Conservation (phyloP, 257 asterid species). For the Verbena officinalis region DNA sequence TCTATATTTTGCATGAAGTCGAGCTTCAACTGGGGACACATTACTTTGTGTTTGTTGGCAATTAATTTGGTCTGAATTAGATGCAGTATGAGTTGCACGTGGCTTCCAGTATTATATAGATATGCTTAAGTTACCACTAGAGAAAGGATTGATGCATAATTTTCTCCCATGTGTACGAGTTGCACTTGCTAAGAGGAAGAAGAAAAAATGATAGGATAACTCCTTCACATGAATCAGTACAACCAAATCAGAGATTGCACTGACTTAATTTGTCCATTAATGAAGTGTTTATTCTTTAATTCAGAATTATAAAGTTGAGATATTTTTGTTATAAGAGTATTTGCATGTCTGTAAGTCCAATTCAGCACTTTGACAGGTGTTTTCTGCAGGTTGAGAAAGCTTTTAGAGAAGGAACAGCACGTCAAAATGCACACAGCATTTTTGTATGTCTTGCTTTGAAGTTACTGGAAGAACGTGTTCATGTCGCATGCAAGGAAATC, state of each 20-base stretch:
- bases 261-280: constrained; percentile 13
- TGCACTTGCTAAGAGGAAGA: too few relatives aligned
- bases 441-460: constrained; percentile 92
- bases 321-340: not conserved
- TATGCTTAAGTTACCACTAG: too few relatives aligned
- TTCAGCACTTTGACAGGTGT: constrained; percentile 18
- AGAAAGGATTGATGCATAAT: too few relatives aligned
- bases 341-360: constrained; percentile 19
- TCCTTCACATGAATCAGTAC: not conserved
- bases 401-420: constrained; percentile 98
- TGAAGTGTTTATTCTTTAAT: constrained; percentile 22
- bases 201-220: not conserved
- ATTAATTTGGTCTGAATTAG: not conserved
- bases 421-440: constrained; percentile 98
- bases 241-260: constrained; percentile 5
- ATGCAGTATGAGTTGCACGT: constrained; percentile 5
- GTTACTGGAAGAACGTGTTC: constrained; percentile 87
- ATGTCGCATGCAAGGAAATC: constrained; percentile 95
- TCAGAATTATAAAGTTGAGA: constrained; percentile 7
- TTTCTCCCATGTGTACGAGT: too few relatives aligned
- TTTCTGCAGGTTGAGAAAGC: constrained; percentile 92
- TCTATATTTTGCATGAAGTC: not conserved
- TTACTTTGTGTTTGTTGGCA: not conserved
- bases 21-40: not conserved
- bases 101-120: too few relatives aligned